phyloP scores from a whole-genome alignment of 75 land plant species.

The Selaginella moellendorffii region DNA sequence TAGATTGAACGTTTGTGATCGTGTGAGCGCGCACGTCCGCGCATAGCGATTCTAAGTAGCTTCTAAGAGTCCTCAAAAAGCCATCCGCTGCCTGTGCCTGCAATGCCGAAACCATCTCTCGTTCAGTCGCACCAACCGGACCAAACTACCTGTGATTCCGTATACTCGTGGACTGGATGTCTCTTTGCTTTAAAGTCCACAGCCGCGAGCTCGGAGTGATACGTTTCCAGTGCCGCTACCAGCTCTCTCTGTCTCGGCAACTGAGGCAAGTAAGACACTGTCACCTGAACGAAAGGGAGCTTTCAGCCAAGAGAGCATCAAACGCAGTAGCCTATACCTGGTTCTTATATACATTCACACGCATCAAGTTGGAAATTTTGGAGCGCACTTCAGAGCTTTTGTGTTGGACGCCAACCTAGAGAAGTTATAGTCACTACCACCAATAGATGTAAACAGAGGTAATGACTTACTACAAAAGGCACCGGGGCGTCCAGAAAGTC shows the following conservation, averaged over 20 bases:
- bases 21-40: conserved; percentile 69
- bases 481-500: conserved; percentile 99
- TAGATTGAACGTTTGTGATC: conserved; percentile 93
- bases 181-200: conserved; percentile 42
- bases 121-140: background rate
- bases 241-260: conserved; percentile 73
- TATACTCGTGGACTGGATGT: conserved; percentile 80
- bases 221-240: conserved; percentile 48
- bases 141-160: conserved; percentile 86
- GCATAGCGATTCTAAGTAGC: conserved; percentile 83
- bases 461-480: conserved; percentile 74
- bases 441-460: background rate
- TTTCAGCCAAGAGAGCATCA: too few relatives aligned
- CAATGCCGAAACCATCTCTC: too few relatives aligned
- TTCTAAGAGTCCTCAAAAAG: conserved; percentile 46
- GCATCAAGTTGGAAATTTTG: conserved; percentile 56
- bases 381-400: conserved; percentile 57
- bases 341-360: conserved; percentile 60
- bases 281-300: too few relatives aligned
- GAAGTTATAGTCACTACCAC: background rate
- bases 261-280: conserved; percentile 41
- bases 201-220: conserved; percentile 45
- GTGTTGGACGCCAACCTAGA: conserved; percentile 71
- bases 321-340: conserved; percentile 38
- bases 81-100: conserved; percentile 63